phyloP scores from a whole-genome alignment of 2,329 filamentous ascomycete species.

The Trichophyton equinum region DNA sequence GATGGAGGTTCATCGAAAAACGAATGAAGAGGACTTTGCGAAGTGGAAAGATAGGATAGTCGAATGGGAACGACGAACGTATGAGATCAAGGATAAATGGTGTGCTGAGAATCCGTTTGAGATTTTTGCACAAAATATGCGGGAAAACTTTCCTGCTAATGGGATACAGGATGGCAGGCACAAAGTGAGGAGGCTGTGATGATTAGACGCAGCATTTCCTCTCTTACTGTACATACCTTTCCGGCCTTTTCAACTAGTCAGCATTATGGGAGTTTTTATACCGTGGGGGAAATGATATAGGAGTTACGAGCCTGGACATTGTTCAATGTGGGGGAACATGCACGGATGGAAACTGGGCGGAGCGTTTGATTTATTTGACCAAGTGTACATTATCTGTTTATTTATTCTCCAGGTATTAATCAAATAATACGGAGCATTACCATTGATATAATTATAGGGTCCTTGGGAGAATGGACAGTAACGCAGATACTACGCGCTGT shows the following conservation, averaged over 20 bases:
- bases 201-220: background rate
- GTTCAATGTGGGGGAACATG: background rate
- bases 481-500: background rate
- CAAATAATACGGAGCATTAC: background rate
- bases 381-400: background rate
- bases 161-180: background rate
- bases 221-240: background rate
- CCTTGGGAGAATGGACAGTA: background rate
- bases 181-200: slow-evolving; percentile 7
- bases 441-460: background rate
- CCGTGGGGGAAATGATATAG: background rate
- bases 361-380: slow-evolving; percentile 1
- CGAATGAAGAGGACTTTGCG: slow-evolving; percentile 49
- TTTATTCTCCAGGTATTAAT: background rate
- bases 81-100: slow-evolving; percentile 32
- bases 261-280: slow-evolving; percentile 1
- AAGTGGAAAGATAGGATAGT: slow-evolving; percentile 61
- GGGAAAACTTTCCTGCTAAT: background rate
- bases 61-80: slow-evolving; percentile 33
- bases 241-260: background rate
- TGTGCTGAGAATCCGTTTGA: slow-evolving; percentile 27
- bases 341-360: background rate
- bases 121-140: slow-evolving; percentile 7
- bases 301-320: background rate
- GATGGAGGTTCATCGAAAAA: slow-evolving; percentile 56